These are phyloP conservation scores for Yarrowia sp. DNA, from an alignment of 805 yeast species.

Conservation along the genomic window DNA sequence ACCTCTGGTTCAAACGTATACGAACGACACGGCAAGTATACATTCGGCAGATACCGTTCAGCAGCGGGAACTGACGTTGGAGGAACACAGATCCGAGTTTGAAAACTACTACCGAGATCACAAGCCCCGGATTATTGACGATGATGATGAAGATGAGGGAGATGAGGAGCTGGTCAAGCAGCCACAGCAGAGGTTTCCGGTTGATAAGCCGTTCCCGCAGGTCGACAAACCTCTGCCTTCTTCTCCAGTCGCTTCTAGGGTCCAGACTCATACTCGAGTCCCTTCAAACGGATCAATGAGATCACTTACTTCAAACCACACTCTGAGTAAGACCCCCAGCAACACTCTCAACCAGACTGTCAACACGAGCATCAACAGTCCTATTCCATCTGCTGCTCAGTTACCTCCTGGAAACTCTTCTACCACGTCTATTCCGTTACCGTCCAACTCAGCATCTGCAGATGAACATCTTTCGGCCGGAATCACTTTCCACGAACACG, in stretches of 20 bases:
- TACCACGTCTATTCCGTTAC: neutral
- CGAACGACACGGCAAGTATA: conserved; percentile 21
- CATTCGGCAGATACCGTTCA: conserved; percentile 19
- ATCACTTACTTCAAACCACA: neutral
- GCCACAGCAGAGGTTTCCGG: neutral
- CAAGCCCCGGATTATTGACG: conserved; percentile 11
- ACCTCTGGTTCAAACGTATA: neutral
- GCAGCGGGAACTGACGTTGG: conserved; percentile 20
- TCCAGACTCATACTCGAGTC: neutral
- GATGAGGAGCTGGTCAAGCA: neutral
- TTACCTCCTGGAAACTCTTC: neutral
- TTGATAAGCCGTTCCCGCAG: neutral
- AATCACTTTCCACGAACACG: conserved; percentile 49
- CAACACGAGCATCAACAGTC: neutral
- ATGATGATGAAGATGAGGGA: conserved; percentile 16
- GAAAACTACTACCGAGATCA: conserved; percentile 23
- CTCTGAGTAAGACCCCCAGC: neutral
- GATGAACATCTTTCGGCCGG: conserved; percentile 38
- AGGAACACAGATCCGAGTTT: conserved; percentile 25
- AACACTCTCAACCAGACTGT: too few species aligned
- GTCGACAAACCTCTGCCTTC: neutral
- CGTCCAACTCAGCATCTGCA: conserved; percentile 31
- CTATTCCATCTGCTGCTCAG: neutral
- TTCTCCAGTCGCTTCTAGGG: neutral
- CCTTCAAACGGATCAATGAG: neutral